Evolutionary conservation across 1,139 yeast species (phyloP), one percentile per base, ranked within the genome.

Genomic region (Waltiozyma sp.): DNA sequence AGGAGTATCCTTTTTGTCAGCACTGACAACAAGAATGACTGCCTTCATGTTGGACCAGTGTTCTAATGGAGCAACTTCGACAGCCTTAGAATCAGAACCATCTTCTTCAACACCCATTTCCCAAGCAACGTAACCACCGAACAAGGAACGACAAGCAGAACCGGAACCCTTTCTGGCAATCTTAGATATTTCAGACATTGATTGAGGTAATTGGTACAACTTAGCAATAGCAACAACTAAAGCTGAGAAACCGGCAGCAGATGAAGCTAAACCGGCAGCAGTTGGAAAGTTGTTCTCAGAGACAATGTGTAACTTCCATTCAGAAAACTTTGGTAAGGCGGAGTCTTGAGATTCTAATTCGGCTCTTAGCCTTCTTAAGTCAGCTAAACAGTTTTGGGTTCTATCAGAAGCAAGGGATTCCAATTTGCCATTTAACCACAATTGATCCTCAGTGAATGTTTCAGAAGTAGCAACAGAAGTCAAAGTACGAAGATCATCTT

Each of bases 121-220:
- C 99, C 99, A 91, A 4, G 97, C 97, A 15, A 91, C 98, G 60
- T 80, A 91, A 8, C 99, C 99, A 40, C 98, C 98, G 63, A 86
- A 87, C 47, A 91, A 70, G 13, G 97, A 91, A 62, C 99, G 75
- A 64, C 98, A 91, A 10, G 98, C 98, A 14, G 96, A 87, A 2
- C 98, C 99, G 15, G 96, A 87, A 19, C 99, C 99, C 64, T 88
- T 91, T 64, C 99, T 80, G 15, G 99, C 98, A 56, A 91, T 81
- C 57, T 82, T 83, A 49, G 96, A 85, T 50, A 93, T 73, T 55
- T 88, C 96, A 19, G 93, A 83, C 59, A 75, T 70, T 47, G 82
- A 75, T 55, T 83, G 83, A 18, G 95, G 95, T 47, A 93, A 76
- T 61, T 84, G 63, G 64, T 78, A 91, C 47, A 91, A 71, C 57